Evolutionary conservation across 2,329 filamentous ascomycete genomes (phyloP).

Genomic region (Verticillium longisporum): DNA sequence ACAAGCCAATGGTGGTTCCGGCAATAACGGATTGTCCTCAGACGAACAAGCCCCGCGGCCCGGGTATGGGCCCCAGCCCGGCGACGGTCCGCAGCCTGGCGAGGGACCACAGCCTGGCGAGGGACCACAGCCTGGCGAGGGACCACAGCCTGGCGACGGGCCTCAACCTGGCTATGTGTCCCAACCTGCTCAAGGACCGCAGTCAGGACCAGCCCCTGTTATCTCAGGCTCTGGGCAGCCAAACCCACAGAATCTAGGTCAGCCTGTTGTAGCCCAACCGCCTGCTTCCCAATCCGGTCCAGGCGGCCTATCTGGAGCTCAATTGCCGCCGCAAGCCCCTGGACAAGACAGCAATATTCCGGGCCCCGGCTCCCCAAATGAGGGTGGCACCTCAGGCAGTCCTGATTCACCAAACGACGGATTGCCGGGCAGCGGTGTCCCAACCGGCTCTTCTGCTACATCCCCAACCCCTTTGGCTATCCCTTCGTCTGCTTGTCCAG

Average conservation of each 20-base stretch:
- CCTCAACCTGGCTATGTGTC: background rate
- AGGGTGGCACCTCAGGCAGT: background rate
- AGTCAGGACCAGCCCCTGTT: background rate
- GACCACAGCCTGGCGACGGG: background rate
- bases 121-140: background rate
- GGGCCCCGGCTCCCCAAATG: background rate
- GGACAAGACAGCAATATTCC: background rate
- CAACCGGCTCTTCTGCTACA: background rate
- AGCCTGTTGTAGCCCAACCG: background rate
- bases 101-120: background rate
- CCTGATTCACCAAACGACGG: background rate
- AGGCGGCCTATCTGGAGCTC: background rate
- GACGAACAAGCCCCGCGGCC: background rate
- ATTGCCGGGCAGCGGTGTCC: background rate
- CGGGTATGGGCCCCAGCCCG: background rate
- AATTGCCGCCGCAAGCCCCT: background rate
- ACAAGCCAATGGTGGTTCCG: background rate
- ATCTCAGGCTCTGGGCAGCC: background rate
- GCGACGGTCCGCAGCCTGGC: background rate
- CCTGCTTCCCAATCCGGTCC: background rate
- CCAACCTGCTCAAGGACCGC: background rate
- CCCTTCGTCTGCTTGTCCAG: constrained; percentile 6
- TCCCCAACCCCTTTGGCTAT: background rate
- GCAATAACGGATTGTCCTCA: background rate
- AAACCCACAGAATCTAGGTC: background rate